Evolutionary conservation across 2,329 filamentous ascomycete genomes (phyloP).

Genomic region (Aspergillus spinulosporus): DNA sequence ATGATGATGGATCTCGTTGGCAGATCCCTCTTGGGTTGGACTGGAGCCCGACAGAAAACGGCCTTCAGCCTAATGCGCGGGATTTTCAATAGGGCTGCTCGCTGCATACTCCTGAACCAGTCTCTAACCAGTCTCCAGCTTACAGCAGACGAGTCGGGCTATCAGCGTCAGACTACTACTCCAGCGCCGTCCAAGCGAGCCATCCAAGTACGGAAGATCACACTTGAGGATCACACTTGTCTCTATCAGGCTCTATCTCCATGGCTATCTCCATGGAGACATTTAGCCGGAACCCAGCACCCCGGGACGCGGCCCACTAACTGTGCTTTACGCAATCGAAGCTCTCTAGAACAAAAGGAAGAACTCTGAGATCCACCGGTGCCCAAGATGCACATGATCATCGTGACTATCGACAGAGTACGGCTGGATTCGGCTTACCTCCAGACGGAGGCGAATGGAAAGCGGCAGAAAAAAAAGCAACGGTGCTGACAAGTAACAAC

Average conservation of each 20-base stretch:
- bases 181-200: too few species aligned
- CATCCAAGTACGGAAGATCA: too few species aligned
- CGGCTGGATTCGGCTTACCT: too few species aligned
- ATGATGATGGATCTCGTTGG: too few species aligned
- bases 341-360: slow-evolving; percentile 28
- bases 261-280: background rate
- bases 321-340: slow-evolving; percentile 26
- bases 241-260: background rate
- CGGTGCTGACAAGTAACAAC: background rate
- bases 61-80: slow-evolving; percentile 18
- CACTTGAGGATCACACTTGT: too few species aligned
- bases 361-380: slow-evolving; percentile 24
- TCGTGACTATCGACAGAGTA: too few species aligned
- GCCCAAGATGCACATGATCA: background rate
- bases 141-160: background rate
- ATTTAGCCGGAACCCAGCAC: slow-evolving; percentile 13
- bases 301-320: slow-evolving; percentile 19
- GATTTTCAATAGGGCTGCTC: background rate
- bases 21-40: slow-evolving; percentile 8
- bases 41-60: slow-evolving; percentile 27
- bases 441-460: background rate
- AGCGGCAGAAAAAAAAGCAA: background rate
- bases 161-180: too few species aligned
- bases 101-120: background rate
- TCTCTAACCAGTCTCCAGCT: background rate